A percentile compares a stretch with the other conserved stretches of the same genome.
Conservation (phyloP, 805 yeast genomes). For the Zygosaccharomyces pseudorouxii region DNA sequence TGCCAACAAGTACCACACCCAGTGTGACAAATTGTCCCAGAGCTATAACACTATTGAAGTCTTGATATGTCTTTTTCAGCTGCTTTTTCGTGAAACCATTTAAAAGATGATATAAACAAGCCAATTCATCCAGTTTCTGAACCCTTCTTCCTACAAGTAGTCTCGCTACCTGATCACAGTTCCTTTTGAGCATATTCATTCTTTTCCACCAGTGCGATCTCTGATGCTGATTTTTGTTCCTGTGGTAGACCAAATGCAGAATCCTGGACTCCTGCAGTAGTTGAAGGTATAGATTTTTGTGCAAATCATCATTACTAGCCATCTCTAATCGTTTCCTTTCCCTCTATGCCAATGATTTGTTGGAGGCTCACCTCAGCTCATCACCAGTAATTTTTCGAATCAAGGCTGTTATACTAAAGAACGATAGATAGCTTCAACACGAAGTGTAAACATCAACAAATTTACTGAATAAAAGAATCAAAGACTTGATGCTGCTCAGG, state of each 20-base stretch:
- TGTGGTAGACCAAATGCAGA: slow-evolving; percentile 59
- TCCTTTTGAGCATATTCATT: slow-evolving; percentile 58
- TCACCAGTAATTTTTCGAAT: slow-evolving; percentile 1
- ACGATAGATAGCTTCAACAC: not conserved
- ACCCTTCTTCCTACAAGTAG: slow-evolving; percentile 34
- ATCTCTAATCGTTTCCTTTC: slow-evolving; percentile 10
- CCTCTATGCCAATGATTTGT: not conserved
- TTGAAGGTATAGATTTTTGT: slow-evolving; percentile 2
- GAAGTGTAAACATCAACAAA: not conserved
- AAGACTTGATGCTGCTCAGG: not conserved
- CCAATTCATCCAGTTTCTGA: slow-evolving; percentile 11
- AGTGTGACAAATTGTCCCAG: slow-evolving; percentile 72
- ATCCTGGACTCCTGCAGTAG: slow-evolving; percentile 50
- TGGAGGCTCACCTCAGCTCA: not conserved
- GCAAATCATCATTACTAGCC: not conserved
- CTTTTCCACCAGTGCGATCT: slow-evolving; percentile 73
- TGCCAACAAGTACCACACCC: slow-evolving; percentile 65
- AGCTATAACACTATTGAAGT: slow-evolving; percentile 62
- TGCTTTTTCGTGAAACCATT: slow-evolving; percentile 34
- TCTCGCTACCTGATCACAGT: slow-evolving; percentile 18
- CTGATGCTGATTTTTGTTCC: slow-evolving; percentile 74
- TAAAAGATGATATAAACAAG: slow-evolving; percentile 13
- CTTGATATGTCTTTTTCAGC: slow-evolving; percentile 50
- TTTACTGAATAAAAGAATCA: not conserved
- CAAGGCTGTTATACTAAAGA: not conserved